Conservation (phyloP, 2,329 filamentous ascomycete genomes). For the Gnomoniopsis smithogilvyi region DNA sequence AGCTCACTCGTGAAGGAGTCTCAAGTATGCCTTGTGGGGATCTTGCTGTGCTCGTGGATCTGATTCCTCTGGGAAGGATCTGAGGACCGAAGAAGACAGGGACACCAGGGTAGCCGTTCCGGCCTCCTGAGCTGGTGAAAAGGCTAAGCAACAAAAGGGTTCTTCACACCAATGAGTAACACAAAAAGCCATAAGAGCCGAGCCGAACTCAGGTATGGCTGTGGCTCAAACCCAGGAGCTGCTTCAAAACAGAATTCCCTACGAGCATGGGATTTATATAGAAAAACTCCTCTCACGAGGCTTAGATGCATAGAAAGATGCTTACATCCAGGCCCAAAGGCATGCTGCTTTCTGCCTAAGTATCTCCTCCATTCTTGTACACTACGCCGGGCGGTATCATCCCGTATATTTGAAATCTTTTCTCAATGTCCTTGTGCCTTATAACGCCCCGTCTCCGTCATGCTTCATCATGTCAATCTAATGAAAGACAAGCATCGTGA, state of each 20-base stretch:
- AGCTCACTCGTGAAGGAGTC: no score
- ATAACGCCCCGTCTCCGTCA: no score
- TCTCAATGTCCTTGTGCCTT: background rate
- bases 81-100: no score
- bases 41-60: no score
- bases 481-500: background rate
- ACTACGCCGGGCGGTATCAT: constrained; percentile 11
- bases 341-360: background rate
- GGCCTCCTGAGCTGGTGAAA: no score
- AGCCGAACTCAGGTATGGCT: no score
- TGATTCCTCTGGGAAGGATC: no score
- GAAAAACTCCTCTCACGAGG: background rate
- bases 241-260: background rate
- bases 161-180: no score
- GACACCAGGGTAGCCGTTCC: no score
- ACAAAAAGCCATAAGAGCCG: no score
- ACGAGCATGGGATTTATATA: background rate
- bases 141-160: no score
- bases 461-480: background rate
- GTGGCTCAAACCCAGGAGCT: background rate
- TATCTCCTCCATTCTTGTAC: background rate
- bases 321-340: background rate
- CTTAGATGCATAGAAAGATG: background rate
- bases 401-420: background rate
- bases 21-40: no score